phyloP scores from a whole-genome alignment of 768 basidiomycete species.

The Boletus sensibilis region DNA sequence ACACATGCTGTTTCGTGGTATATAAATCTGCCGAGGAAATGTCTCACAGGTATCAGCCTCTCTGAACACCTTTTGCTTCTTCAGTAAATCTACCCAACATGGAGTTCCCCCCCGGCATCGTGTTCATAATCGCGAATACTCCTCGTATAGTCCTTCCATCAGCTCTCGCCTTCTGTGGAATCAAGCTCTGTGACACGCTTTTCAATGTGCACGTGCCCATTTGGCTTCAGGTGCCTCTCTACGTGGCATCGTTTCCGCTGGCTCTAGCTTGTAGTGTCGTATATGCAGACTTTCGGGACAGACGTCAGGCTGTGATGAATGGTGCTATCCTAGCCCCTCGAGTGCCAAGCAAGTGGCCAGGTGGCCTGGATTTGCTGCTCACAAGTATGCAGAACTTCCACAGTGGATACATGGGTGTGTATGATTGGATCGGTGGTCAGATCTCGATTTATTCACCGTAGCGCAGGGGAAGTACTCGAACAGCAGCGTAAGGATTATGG shows the following conservation, averaged over 20 bases:
- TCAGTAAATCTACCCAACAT: conserved; percentile 11
- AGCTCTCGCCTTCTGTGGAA: conserved; percentile 14
- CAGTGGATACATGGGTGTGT: conserved; percentile 31
- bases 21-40: conserved; percentile 4
- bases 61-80: neutral
- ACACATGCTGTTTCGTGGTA: conserved; percentile 8
- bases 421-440: neutral
- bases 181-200: conserved; percentile 8
- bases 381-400: conserved; percentile 23
- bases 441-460: neutral
- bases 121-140: conserved; percentile 27
- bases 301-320: conserved; percentile 10
- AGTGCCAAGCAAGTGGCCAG: conserved; percentile 36
- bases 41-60: neutral
- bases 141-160: conserved; percentile 23
- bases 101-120: conserved; percentile 36
- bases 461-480: conserved; percentile 31
- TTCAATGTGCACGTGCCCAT: conserved; percentile 6
- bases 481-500: conserved; percentile 29
- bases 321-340: conserved; percentile 36
- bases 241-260: conserved; percentile 25
- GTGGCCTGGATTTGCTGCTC: conserved; percentile 36
- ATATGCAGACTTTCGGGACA: conserved; percentile 13
- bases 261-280: conserved; percentile 16
- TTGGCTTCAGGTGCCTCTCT: conserved; percentile 21